Percentiles rank a stretch among this genome's conserved stretches.
Evolutionary conservation across 495 filamentous ascomycete species (phyloP).

Genomic region (Cladorrhinum samala): DNA sequence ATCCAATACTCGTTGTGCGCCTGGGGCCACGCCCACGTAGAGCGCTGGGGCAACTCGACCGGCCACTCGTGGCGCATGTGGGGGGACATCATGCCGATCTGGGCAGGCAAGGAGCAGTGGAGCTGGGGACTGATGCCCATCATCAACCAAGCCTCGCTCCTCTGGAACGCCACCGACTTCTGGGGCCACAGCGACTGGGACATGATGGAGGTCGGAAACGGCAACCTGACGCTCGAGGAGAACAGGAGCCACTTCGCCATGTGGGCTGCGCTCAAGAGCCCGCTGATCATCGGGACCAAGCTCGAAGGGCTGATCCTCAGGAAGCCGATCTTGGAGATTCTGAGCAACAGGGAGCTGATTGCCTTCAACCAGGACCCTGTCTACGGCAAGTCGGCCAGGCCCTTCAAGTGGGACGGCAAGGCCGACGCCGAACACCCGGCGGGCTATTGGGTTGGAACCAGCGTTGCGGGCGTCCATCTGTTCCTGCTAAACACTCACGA

Average conservation of each 20-base stretch:
- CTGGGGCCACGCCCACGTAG: conserved; percentile 52
- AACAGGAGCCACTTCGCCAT: conserved; percentile 34
- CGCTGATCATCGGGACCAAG: conserved; percentile 27
- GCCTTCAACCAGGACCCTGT: conserved; percentile 54
- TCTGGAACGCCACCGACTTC: conserved; percentile 36
- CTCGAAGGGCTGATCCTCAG: neutral
- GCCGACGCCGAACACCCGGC: conserved; percentile 53
- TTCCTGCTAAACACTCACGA: conserved; percentile 47
- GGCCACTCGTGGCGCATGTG: conserved; percentile 53
- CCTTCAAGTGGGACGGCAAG: conserved; percentile 63
- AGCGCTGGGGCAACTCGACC: conserved; percentile 45
- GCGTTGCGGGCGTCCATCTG: conserved; percentile 40
- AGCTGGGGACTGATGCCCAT: conserved; percentile 32
- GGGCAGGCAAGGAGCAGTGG: conserved; percentile 45
- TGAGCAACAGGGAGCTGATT: conserved; percentile 53
- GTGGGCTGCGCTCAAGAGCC: conserved; percentile 22
- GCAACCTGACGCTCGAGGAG: conserved; percentile 45
- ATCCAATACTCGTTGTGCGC: conserved; percentile 62
- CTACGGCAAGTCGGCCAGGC: conserved; percentile 46
- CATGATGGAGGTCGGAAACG: conserved; percentile 66
- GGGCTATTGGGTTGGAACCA: conserved; percentile 54
- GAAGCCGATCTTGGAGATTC: conserved; percentile 3
- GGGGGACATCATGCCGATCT: conserved; percentile 44
- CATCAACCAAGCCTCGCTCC: conserved; percentile 27
- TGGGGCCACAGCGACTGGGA: conserved; percentile 56